Percentiles rank a stretch among this genome's conserved stretches.
Conservation (phyloP, 2,329 filamentous ascomycete genomes). For the Fusarium sp. region DNA sequence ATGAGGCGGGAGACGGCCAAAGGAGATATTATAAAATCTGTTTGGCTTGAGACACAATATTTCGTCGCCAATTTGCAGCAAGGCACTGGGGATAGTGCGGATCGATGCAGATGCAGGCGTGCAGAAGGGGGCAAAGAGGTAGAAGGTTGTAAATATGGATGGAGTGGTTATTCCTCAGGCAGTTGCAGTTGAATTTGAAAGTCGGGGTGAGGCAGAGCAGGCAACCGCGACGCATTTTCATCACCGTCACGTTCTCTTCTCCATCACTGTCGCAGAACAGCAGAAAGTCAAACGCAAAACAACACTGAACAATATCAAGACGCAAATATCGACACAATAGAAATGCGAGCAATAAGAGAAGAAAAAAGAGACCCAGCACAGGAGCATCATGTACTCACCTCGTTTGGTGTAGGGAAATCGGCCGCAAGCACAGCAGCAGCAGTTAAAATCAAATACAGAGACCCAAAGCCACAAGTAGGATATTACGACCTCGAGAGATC, state of each 20-base stretch:
- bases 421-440: conserved; percentile 36
- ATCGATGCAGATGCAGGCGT: conserved; percentile 14
- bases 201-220: conserved; percentile 33
- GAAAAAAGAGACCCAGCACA: conserved; percentile 7
- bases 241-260: conserved; percentile 15
- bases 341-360: conserved; percentile 16
- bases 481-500: conserved; percentile 23
- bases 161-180: conserved; percentile 23
- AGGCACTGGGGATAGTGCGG: conserved; percentile 20
- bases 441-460: conserved; percentile 21
- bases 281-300: conserved; percentile 8
- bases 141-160: conserved; percentile 14
- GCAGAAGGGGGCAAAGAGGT: conserved; percentile 7
- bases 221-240: conserved; percentile 27
- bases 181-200: neutral
- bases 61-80: conserved; percentile 20
- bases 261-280: conserved; percentile 13
- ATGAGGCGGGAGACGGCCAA: conserved; percentile 32
- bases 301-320: conserved; percentile 1
- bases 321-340: neutral
- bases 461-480: conserved; percentile 25
- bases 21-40: conserved; percentile 12
- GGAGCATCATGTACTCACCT: conserved; percentile 42
- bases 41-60: conserved; percentile 31
- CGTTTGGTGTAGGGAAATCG: conserved; percentile 24